A percentile compares a stretch with the other conserved stretches of the same genome.
These are phyloP conservation scores for Phylloporus sp. DNA, from an alignment of 768 basidiomycete species.

Conservation along the genomic window DNA sequence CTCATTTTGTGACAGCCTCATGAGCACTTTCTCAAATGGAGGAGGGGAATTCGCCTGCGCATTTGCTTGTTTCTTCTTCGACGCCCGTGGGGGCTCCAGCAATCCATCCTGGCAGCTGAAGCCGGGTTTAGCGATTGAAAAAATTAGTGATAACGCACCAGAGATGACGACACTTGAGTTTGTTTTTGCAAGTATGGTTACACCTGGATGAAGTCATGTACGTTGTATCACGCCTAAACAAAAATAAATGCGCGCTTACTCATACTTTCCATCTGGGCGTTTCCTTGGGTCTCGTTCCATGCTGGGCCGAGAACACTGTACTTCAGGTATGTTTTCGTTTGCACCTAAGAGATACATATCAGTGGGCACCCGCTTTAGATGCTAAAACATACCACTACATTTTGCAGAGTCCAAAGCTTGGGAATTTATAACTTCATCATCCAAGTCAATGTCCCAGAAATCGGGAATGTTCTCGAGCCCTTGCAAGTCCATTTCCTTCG, in stretches of 20 bases:
- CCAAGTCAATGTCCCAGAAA: conserved; percentile 54
- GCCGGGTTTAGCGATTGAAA: conserved; percentile 7
- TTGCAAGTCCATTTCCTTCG: conserved; percentile 61
- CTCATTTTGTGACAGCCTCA: conserved; percentile 3
- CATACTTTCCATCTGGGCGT: conserved; percentile 61
- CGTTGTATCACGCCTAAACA: background rate
- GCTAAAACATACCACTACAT: conserved; percentile 15
- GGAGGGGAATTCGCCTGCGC: conserved; percentile 9
- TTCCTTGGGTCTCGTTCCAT: conserved; percentile 29
- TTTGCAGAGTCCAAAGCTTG: conserved; percentile 36
- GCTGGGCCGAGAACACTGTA: background rate
- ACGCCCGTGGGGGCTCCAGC: conserved; percentile 42
- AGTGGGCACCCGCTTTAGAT: background rate
- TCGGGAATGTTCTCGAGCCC: conserved; percentile 66
- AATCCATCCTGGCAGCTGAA: conserved; percentile 74
- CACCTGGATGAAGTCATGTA: conserved; percentile 45
- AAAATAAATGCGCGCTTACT: conserved; percentile 35
- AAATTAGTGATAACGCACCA: conserved; percentile 42
- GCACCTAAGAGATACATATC: background rate
- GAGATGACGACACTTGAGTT: conserved; percentile 66
- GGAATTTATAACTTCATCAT: conserved; percentile 16
- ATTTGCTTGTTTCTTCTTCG: conserved; percentile 32
- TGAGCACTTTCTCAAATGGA: background rate
- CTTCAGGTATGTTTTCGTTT: background rate
- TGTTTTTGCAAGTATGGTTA: conserved; percentile 79